Evolutionary conservation across 805 yeast species (phyloP).

Genomic region (Wickerhamomyces kurtzmanii): DNA sequence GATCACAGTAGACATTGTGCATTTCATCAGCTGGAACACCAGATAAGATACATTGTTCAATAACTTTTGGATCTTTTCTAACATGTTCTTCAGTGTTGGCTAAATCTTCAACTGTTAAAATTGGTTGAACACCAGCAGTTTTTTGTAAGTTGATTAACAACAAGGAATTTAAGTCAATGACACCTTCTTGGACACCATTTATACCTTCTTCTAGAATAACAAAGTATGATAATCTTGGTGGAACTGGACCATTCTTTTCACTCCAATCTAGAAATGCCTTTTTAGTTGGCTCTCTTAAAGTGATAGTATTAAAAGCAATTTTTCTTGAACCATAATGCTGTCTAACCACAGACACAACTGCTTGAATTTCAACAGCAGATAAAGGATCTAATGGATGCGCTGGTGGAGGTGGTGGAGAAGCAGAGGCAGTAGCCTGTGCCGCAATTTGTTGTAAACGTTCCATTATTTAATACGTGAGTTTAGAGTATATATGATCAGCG

Average conservation of each 20-base stretch:
- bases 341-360: slow-evolving; percentile 43
- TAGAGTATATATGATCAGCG: too few species aligned
- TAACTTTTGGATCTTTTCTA: slow-evolving; percentile 62
- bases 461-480: too few species aligned
- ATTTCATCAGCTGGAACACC: slow-evolving; percentile 48
- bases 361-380: slow-evolving; percentile 49
- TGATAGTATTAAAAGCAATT: slow-evolving; percentile 56
- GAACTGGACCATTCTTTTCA: slow-evolving; percentile 47
- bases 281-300: slow-evolving; percentile 65
- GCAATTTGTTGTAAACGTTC: slow-evolving; percentile 61
- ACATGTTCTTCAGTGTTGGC: slow-evolving; percentile 52
- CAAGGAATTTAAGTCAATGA: slow-evolving; percentile 44
- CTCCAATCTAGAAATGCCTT: slow-evolving; percentile 55
- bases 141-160: slow-evolving; percentile 36
- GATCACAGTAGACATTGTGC: slow-evolving; percentile 50
- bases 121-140: slow-evolving; percentile 61
- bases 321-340: slow-evolving; percentile 32
- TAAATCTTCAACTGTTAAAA: slow-evolving; percentile 62
- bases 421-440: slow-evolving; percentile 47
- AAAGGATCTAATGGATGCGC: slow-evolving; percentile 68
- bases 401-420: slow-evolving; percentile 43
- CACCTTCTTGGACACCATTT: slow-evolving; percentile 62
- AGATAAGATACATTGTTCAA: slow-evolving; percentile 60
- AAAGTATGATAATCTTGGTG: slow-evolving; percentile 60
- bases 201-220: slow-evolving; percentile 50